These are phyloP conservation scores for Carpinus fangiana DNA, from an alignment of 306 rosid genomes.

Conservation along the genomic window DNA sequence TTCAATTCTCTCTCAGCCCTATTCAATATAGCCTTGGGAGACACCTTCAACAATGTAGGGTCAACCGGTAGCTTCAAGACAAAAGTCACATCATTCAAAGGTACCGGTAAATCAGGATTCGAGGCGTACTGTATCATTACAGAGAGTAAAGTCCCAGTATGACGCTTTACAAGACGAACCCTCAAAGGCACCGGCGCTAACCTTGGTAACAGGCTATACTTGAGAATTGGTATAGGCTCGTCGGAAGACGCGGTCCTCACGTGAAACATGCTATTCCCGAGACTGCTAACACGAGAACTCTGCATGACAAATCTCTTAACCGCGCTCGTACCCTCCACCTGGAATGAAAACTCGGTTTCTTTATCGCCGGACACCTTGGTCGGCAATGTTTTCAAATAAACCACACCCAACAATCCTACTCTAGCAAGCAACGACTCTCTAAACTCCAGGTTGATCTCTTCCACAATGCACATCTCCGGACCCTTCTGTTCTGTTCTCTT, in stretches of 20 bases:
- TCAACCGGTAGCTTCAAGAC: conserved; percentile 77
- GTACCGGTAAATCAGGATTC: conserved; percentile 73
- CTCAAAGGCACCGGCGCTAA: conserved; percentile 88
- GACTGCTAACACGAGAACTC: conserved; percentile 74
- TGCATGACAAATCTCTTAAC: conserved; percentile 86
- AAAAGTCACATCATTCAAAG: conserved; percentile 78
- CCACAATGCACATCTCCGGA: conserved; percentile 80
- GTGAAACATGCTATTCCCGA: conserved; percentile 87
- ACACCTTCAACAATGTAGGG: conserved; percentile 80
- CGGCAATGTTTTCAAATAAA: conserved; percentile 82
- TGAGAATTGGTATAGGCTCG: conserved; percentile 82
- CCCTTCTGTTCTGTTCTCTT: conserved; percentile 78
- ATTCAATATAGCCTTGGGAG: conserved; percentile 89
- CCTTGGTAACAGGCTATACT: conserved; percentile 78
- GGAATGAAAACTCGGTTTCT: conserved; percentile 93
- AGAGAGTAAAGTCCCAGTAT: conserved; percentile 78
- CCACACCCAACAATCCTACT: conserved; percentile 78
- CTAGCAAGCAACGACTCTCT: conserved; percentile 89
- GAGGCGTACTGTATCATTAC: conserved; percentile 87
- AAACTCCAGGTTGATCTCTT: conserved; percentile 84
- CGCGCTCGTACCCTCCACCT: conserved; percentile 64
- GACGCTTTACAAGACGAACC: conserved; percentile 83
- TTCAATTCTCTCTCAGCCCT: conserved; percentile 79
- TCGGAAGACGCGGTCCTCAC: conserved; percentile 69
- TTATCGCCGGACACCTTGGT: conserved; percentile 67